Base-by-base conservation (phyloP, 1,284 basidiomycete species). In the Psilocybe mexicana region DNA sequence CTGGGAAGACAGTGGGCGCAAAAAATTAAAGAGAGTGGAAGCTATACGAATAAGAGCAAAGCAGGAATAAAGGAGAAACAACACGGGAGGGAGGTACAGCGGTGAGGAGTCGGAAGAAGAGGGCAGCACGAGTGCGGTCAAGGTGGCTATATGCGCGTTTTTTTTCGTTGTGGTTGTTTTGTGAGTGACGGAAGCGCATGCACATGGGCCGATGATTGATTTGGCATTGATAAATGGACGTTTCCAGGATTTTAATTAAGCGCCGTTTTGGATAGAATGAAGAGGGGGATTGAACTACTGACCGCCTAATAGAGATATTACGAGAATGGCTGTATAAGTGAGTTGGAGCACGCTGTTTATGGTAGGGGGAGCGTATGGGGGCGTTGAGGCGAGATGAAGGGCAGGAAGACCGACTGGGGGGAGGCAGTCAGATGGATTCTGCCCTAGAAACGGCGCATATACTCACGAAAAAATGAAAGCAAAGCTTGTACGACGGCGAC, bases 71-170 rank as follows among this genome's bases (percentile, higher is more conserved):
- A 56, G 54, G n/a, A 67, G 55, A 57, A 59, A 67, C 18, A 65
- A 48, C n/a, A 61, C 46, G 2, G 59, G 45, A 14, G 63, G 54
- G 54, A 67, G 54, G 43, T 58, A 57, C 33, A 47, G 55, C 47
- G 59, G 61, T 24, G 53, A 35, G 42, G 43, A 24, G 7, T 53
- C 33, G 49, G 58, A 50, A 45, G 56, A 54, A 51, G 59, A 46
- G 57, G 59, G 55, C 24, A 42, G 43, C 48, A 64, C 25, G 46
- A 67, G 44, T 28, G 61, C 60, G 50, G 65, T 51, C 36, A 67
- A 55, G 59, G 66, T 61, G 59, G 66, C 66, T 67, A 64, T 67
- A 67, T 67, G 66, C 64, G 66, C 59, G 48, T 54, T 50, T 52
- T 57, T 59, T 57, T 45, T 18, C 18, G 18, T 18, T 18, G 18